Conservation (phyloP, 2,329 filamentous ascomycete genomes). For the Bipolaris bicolor region DNA sequence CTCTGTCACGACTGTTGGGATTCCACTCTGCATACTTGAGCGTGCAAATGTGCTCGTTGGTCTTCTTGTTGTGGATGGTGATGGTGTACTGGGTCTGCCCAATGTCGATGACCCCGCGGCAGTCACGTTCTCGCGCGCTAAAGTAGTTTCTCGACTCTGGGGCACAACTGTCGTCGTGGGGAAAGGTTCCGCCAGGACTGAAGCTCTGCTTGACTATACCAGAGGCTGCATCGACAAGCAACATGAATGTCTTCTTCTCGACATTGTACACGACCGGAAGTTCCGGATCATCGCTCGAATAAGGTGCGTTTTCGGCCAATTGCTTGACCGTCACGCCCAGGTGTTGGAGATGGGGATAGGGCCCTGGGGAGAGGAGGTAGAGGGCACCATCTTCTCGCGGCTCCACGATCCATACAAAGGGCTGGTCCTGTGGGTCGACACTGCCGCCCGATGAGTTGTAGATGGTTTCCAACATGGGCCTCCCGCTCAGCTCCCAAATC, state of each 20-base stretch:
- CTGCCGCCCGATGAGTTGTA: constrained; percentile 64
- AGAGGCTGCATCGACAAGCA: constrained; percentile 85
- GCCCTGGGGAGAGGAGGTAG: constrained; percentile 81
- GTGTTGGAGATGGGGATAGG: constrained; percentile 64
- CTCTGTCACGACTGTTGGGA: constrained; percentile 87
- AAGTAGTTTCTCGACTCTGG: constrained; percentile 61
- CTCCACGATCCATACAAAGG: constrained; percentile 95
- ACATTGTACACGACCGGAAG: constrained; percentile 85
- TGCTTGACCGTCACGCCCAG: constrained; percentile 81
- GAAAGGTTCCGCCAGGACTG: constrained; percentile 72
- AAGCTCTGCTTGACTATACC: constrained; percentile 85
- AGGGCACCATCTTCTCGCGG: constrained; percentile 85
- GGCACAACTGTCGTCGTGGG: constrained; percentile 78
- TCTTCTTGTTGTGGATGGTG: constrained; percentile 76
- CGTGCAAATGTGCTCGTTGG: constrained; percentile 79
- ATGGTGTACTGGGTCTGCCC: constrained; percentile 91
- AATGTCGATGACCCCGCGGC: constrained; percentile 78
- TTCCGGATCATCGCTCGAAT: constrained; percentile 69
- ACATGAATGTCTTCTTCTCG: constrained; percentile 86
- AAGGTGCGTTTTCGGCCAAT: constrained; percentile 82
- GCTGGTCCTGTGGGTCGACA: constrained; percentile 65
- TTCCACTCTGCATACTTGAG: constrained; percentile 94
- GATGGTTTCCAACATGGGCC: constrained; percentile 88
- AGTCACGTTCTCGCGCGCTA: constrained; percentile 64
- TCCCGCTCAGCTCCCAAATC: constrained; percentile 84